Conservation (phyloP, 768 basidiomycete species). For the Termitomyces sp. region DNA sequence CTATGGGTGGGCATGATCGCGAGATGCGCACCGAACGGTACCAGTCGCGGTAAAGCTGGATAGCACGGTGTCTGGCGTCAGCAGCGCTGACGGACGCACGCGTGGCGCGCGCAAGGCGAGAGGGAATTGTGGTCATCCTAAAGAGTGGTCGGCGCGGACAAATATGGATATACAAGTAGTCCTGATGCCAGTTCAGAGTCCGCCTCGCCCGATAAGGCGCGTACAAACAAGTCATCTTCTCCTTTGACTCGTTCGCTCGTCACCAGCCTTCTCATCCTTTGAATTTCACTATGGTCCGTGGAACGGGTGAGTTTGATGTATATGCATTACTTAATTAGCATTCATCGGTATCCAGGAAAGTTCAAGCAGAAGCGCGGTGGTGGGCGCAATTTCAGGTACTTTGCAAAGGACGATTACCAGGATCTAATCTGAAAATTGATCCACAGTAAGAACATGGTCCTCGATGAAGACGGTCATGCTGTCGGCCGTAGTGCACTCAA, state of each 20-base stretch:
- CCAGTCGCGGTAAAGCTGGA: constrained; percentile 90
- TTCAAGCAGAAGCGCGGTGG: constrained; percentile 87
- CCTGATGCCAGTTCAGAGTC: constrained; percentile 10
- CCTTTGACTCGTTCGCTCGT: constrained; percentile 6
- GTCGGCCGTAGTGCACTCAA: constrained; percentile 22
- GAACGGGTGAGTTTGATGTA: constrained; percentile 30
- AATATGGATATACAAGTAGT: constrained; percentile 9
- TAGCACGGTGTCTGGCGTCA: constrained; percentile 63
- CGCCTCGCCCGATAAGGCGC: constrained; percentile 10
- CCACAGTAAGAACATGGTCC: constrained; percentile 52
- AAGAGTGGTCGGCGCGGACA: constrained; percentile 2
- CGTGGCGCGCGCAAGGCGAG: constrained; percentile 74
- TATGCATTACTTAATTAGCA: neutral
- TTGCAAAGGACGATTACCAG: constrained; percentile 3
- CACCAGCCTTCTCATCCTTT: constrained; percentile 3
- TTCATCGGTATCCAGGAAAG: constrained; percentile 43
- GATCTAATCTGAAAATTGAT: neutral
- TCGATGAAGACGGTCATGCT: constrained; percentile 54
- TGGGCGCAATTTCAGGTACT: constrained; percentile 77
- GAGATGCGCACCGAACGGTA: constrained; percentile 71
- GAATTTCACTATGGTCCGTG: constrained; percentile 38
- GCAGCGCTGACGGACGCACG: constrained; percentile 46
- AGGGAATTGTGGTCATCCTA: constrained; percentile 72
- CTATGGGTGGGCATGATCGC: neutral
- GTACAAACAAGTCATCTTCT: neutral